Evolutionary conservation across 2,329 filamentous ascomycete species (phyloP), one percentile per base, ranked within the genome.

Genomic region (Proliferodiscus dingleyae): DNA sequence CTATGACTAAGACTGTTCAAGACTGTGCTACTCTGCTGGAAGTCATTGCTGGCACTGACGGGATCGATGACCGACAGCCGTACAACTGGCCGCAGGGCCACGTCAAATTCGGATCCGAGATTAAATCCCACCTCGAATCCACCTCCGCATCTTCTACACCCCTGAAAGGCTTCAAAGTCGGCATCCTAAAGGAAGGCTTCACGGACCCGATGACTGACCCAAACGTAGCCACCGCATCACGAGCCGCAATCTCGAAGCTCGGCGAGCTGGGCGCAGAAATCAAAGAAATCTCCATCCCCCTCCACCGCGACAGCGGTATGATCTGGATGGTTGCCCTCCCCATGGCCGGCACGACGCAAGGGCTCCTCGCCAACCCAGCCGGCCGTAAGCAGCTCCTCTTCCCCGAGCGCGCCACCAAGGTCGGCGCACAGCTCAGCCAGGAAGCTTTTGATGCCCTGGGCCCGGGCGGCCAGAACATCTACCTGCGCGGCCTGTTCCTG

Each of bases 401-500:
- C 36, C 52, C 53, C 0, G 49, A 56, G 6, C 48, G 54, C 2
- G 32, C 47, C 19, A 28, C 23, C 5, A 18, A 39, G 19, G 44
- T 54, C 5, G 66, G 68, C 10, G 66, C 77, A 56, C 69, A 70
- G 1, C 70, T 74, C n/a, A 68, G 78, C 26, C 74, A 79, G 48
- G 57, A 64, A 4, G 64, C 70, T 3, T 80, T 77, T 58, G 67
- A 75, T 30, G 69, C 73, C 28, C 66, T 74, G 1, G 76, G 75
- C 54, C 71, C 67, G 11, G 71, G 72, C 0, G 77, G 74, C 0
- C 77, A 76, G 50, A 78, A 78, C 51, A 74, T 74, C 3, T 70
- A 75, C 37, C 68, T 77, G 38, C 75, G 76, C 39, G 74, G 73
- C 0, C 54, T 72, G 0, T 77, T 76, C 41, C 64, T 74, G 0